These are phyloP conservation scores for Sporothrix luriei DNA, from an alignment of 2,329 filamentous ascomycete genomes.

Conservation along the genomic window DNA sequence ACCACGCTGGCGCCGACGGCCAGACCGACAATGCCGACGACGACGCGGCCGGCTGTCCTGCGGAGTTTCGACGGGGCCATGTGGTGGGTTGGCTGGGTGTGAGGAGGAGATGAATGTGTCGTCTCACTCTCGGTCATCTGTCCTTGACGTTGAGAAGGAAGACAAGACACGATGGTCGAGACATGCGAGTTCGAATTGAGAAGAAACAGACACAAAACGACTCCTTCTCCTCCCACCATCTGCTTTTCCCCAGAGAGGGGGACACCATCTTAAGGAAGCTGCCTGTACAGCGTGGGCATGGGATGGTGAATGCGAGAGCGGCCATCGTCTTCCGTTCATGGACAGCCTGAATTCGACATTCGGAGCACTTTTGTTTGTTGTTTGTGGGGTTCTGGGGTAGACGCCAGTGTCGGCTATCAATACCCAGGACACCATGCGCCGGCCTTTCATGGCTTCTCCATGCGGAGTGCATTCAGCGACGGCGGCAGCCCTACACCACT, in stretches of 20 bases:
- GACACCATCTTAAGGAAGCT: not conserved
- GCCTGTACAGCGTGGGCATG: not conserved
- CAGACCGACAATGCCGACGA: constrained; percentile 24
- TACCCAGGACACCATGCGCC: constrained; percentile 6
- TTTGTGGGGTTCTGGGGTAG: constrained; percentile 16
- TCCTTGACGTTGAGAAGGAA: not conserved
- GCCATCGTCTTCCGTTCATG: constrained; percentile 15
- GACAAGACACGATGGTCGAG: not conserved
- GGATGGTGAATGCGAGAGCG: constrained; percentile 11
- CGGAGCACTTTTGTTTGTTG: not conserved
- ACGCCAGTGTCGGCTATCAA: constrained; percentile 11
- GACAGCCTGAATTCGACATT: not conserved
- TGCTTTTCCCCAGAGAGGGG: not conserved
- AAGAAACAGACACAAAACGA: not conserved
- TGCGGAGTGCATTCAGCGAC: constrained; percentile 1
- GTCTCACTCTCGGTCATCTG: not conserved
- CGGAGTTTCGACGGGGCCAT: constrained; percentile 27
- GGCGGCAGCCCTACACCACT: not conserved
- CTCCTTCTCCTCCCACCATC: not conserved
- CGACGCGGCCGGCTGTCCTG: constrained; percentile 26
- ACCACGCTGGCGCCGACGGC: constrained; percentile 26
- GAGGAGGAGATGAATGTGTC: not conserved
- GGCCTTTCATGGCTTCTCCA: not conserved
- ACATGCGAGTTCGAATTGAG: not conserved
- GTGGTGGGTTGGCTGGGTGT: not conserved